Percentiles rank a stretch among this genome's conserved stretches.
phyloP scores from a whole-genome alignment of 805 yeast species.

The Schizosaccharomyces japonicus region DNA sequence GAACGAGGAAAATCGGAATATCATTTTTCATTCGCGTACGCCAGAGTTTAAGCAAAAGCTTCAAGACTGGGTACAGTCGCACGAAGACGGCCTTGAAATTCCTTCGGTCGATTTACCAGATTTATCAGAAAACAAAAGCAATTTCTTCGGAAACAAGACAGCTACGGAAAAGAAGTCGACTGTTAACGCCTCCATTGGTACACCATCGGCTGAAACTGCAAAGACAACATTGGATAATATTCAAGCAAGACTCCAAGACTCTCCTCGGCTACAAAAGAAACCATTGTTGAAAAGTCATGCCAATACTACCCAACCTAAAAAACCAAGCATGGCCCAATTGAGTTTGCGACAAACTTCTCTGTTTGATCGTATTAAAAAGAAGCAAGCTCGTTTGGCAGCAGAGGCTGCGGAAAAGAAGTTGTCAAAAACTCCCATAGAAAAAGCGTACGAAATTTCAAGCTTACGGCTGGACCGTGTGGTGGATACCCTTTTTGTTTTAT shows the following conservation, averaged over 20 bases:
- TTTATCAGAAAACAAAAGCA: neutral
- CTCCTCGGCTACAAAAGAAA: neutral
- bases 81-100: neutral
- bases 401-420: neutral
- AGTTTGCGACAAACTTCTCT: neutral
- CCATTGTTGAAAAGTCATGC: neutral
- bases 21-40: neutral
- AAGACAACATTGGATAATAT: neutral
- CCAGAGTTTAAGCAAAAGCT: neutral
- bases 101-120: neutral
- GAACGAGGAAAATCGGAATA: neutral
- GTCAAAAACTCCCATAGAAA: neutral
- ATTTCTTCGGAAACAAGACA: neutral
- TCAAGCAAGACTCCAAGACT: neutral
- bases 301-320: neutral
- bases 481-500: neutral
- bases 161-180: neutral
- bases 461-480: neutral
- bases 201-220: neutral
- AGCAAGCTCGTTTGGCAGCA: neutral
- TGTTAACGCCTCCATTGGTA: neutral
- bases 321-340: neutral
- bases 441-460: neutral
- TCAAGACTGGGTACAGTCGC: neutral
- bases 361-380: neutral